Evolutionary conservation across 2,329 filamentous ascomycete genomes (phyloP), one percentile per base, ranked within the genome.

Genomic region (Fusarium tricinctum): DNA sequence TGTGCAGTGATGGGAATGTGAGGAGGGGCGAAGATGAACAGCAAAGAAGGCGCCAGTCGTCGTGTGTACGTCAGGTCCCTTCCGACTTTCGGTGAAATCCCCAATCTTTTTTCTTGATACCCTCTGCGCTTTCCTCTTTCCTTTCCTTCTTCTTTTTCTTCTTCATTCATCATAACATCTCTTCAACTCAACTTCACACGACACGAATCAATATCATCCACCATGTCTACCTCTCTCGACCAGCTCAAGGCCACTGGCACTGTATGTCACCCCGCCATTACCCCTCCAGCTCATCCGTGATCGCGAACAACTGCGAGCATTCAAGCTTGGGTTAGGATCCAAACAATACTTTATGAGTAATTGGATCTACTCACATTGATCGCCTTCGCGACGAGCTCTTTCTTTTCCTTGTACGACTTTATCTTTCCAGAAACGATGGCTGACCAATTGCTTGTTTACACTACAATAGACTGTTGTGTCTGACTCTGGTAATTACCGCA

Each of bases 191-290:
- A 53, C 39, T 48, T 51, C 23, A 47, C 57, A 46, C 52, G 42
- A 58, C 61, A 46, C 59, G 56, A 68, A 53, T 55, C 47, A 58
- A 63, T 57, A 61, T 23, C 44, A 61, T 56, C 49, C 69, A 78
- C 52, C 72, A 97, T 97, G 94, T 83, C 93, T 82, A 91, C 85
- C 83, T 93, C 94, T 82, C 92, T 99, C 77, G 96, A 98, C 77
- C 94, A 98, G 86, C 89, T 99, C 82, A 99, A 99, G 89, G 90
- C 93, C 86, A 83, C 91, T 80, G 96, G 96, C 91, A 99, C 96
- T 79, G 94, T 97, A 88, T 83, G 93, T 92, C 63, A 71, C 70
- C 68, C 75, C 73, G 58, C 67, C 67, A 70, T 58, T 72, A 72
- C 77, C 77, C 78, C 77, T 77, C 77, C 76, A 76, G 68, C 55